Percentiles rank a stretch among this genome's conserved stretches.
phyloP scores from a whole-genome alignment of 2,329 filamentous ascomycete genomes.

The Dactylellina leptospora region DNA sequence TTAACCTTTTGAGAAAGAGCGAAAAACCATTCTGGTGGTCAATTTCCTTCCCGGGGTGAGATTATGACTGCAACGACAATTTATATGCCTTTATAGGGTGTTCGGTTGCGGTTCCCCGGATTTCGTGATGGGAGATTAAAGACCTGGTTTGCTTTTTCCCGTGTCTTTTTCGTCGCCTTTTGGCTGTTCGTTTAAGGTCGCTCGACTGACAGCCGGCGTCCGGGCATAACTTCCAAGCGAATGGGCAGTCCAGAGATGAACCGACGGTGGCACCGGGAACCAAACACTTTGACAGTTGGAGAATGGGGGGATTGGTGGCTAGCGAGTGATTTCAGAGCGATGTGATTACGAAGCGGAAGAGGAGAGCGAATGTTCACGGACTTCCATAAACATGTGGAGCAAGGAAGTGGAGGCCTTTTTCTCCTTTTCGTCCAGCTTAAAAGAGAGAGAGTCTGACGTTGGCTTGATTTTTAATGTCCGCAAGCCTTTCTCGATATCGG shows the following conservation, averaged over 20 bases:
- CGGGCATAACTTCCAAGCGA: slow-evolving; percentile 45
- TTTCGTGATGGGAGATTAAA: slow-evolving; percentile 44
- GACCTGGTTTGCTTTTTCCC: slow-evolving; percentile 45
- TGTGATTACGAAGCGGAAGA: slow-evolving; percentile 7
- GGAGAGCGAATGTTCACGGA: neutral
- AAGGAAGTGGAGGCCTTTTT: slow-evolving; percentile 16
- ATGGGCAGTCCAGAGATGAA: neutral
- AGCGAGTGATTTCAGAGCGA: slow-evolving; percentile 18
- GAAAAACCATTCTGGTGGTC: neutral
- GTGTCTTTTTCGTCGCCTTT: slow-evolving; percentile 10
- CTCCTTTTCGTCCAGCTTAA: slow-evolving; percentile 26
- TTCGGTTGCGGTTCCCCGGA: slow-evolving; percentile 52
- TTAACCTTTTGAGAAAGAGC: neutral
- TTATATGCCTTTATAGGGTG: slow-evolving; percentile 21
- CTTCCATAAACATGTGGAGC: slow-evolving; percentile 4
- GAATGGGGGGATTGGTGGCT: neutral
- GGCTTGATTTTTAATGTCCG: slow-evolving; percentile 50
- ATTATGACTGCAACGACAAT: slow-evolving; percentile 32
- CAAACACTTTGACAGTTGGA: neutral
- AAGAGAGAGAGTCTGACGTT: slow-evolving; percentile 38
- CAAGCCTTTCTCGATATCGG: slow-evolving; percentile 48
- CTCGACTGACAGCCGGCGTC: slow-evolving; percentile 27
- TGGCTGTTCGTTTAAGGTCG: slow-evolving; percentile 43
- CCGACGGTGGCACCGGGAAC: neutral
- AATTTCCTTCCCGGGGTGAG: slow-evolving; percentile 27